A percentile compares a stretch with the other conserved stretches of the same genome.
Evolutionary conservation across 1,284 basidiomycete species (phyloP).

Genomic region (Moniliophthora roreri): DNA sequence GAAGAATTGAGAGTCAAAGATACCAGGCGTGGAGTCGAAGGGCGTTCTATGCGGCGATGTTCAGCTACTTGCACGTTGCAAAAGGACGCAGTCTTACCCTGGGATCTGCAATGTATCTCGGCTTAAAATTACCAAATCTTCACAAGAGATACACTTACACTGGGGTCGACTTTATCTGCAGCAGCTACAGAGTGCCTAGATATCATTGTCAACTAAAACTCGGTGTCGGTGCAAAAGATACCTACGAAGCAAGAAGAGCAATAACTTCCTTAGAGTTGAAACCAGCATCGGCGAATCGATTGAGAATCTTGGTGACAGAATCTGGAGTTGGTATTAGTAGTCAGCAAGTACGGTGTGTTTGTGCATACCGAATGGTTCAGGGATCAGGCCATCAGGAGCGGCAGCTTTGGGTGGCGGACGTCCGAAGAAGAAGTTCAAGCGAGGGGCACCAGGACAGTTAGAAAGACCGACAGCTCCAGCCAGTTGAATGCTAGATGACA

Average conservation of each 20-base stretch:
- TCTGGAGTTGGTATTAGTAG: slow-evolving; percentile 21
- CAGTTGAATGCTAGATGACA: slow-evolving; percentile 34
- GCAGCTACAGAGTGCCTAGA: slow-evolving; percentile 36
- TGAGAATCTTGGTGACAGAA: slow-evolving; percentile 36
- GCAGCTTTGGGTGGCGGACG: slow-evolving; percentile 30
- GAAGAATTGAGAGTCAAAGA: slow-evolving; percentile 23
- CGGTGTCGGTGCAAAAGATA: not conserved
- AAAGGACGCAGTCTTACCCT: not conserved
- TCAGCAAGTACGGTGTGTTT: not conserved
- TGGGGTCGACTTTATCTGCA: slow-evolving; percentile 13
- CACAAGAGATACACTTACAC: not conserved
- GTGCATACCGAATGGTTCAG: slow-evolving; percentile 34
- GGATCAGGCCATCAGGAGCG: slow-evolving; percentile 36
- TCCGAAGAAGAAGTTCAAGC: slow-evolving; percentile 37
- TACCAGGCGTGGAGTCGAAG: slow-evolving; percentile 37
- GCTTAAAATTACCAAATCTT: not conserved
- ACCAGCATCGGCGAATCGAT: slow-evolving; percentile 38
- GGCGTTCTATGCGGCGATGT: slow-evolving; percentile 26
- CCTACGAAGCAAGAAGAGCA: slow-evolving; percentile 37
- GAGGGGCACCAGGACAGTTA: slow-evolving; percentile 43
- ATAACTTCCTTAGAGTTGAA: slow-evolving; percentile 40
- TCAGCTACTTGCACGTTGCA: not conserved
- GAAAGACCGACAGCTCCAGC: slow-evolving; percentile 38
- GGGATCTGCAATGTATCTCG: slow-evolving; percentile 9
- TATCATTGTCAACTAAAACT: not conserved